Evolutionary conservation across 2,329 filamentous ascomycete species (phyloP).

Genomic region (Neonectria hederae): DNA sequence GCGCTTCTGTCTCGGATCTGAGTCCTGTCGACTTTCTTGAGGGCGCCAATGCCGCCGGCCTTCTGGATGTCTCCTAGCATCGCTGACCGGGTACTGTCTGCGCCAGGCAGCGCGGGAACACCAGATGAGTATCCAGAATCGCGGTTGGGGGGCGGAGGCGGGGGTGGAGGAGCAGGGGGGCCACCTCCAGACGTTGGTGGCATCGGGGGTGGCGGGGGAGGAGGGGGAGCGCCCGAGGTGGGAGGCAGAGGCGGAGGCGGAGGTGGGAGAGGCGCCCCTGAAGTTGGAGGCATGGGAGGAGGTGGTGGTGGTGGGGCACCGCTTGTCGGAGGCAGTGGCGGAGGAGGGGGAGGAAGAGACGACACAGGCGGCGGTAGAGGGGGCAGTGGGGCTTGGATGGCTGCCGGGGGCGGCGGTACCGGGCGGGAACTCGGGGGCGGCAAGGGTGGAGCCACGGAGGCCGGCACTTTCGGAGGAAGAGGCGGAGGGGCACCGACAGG

Average conservation of each 20-base stretch:
- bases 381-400: slow-evolving; percentile 48
- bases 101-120: slow-evolving; percentile 57
- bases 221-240: slow-evolving; percentile 52
- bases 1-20: slow-evolving; percentile 78
- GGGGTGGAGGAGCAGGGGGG: slow-evolving; percentile 56
- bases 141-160: slow-evolving; percentile 65
- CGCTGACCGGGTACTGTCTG: slow-evolving; percentile 62
- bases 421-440: slow-evolving; percentile 63
- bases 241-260: slow-evolving; percentile 50
- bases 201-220: slow-evolving; percentile 38
- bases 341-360: slow-evolving; percentile 48
- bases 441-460: slow-evolving; percentile 56
- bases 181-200: slow-evolving; percentile 38
- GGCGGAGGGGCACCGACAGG: slow-evolving; percentile 53
- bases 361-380: slow-evolving; percentile 48
- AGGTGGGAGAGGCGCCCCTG: slow-evolving; percentile 47
- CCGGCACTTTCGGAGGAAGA: slow-evolving; percentile 59
- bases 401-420: slow-evolving; percentile 62
- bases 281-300: slow-evolving; percentile 47
- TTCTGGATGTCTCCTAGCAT: slow-evolving; percentile 78
- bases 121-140: slow-evolving; percentile 67
- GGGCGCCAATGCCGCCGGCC: slow-evolving; percentile 70
- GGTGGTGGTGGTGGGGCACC: slow-evolving; percentile 48
- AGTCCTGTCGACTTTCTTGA: slow-evolving; percentile 78
- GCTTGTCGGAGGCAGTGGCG: slow-evolving; percentile 57